Base-by-base conservation (phyloP, 805 yeast genomes). In the Isabelozyma pseudorhagii region DNA sequence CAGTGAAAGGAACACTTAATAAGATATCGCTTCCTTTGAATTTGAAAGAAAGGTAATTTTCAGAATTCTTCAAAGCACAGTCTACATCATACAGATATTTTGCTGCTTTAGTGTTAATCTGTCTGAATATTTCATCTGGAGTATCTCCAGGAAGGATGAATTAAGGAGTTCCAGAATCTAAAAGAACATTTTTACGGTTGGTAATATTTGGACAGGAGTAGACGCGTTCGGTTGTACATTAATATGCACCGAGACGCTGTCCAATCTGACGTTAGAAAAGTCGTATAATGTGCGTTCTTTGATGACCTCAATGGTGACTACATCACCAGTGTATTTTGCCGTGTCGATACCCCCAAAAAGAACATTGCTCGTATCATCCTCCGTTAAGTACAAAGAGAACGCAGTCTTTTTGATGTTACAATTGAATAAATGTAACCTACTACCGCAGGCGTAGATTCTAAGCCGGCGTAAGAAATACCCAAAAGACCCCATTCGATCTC, bases 101-200 rank as follows among this genome's bases (percentile, higher is more conserved):
- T 1, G 46, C 21, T 14, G 53, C 49, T 10, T 21, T 27, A 15
- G 44, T 34, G 6, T 14, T 21, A 31, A 31, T 31, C 2, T 10
- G n/a, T 5, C n/a, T 31, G 8, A 31, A 9, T 5, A 31, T 31
- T 10, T 9, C 10, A 1, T 9, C 8, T 18, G 28, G 49, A 42
- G 9, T 34, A 5, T 46, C 46, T 3, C 45, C 41, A 11, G 87
- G 86, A 5, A 78, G 62, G 50, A 69, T 70, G 9, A 80, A 61
- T 43, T 78, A 60, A 11, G 87, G 79, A 11, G 85, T 76, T 40
- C 88, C 88, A 3, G 84, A 76, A 62, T 84, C 87, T 40, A 83
- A 61, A 8, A 21, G 25, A 21, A 21, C 25, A 21, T 21, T 21
- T 21, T 6, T 4, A 21, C 25, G 4, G 25, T 21, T 21, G 6